Base-by-base conservation (phyloP, 768 basidiomycete species). In the Leccinellum luteum region DNA sequence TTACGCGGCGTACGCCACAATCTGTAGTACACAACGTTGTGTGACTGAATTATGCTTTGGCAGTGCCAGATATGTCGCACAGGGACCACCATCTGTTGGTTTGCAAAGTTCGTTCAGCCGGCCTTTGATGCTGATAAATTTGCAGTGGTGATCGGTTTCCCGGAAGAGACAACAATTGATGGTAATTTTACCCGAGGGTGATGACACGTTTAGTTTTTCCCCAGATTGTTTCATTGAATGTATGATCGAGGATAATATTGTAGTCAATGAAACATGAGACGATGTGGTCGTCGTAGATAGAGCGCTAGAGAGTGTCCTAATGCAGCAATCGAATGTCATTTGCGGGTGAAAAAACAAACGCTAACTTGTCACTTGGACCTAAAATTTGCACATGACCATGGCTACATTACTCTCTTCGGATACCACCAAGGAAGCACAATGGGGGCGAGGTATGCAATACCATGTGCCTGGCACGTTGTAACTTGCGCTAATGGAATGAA, bases 381-480 rank as follows among this genome's bases (percentile, higher is more conserved):
- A 51, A 63, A 65, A 60, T 61, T 70, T 60, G 17, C 54, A 64
- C 68, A 71, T 60, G 62, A 61, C 63, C 63, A 74, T 71, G 70
- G 41, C 72, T 59, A 41, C 72, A 13, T 56, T 59, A 48, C 62
- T 61, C 54, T 61, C 71, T 58, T 59, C 62, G 56, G 61, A 66
- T 31, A 55, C 58, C 48, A 64, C 52, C 54, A 66, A 59, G 53
- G 72, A 74, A 65, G 69, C 66, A 57, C 74, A 75, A 62, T 82
- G 81, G 80, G 81, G 80, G 61, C 68, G 74, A 69, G 73, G 74
- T 74, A 58, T 53, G 69, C 60, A 23, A 41, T 49, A 34, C 15
- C 44, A 41, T 51, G 51, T 57, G 52, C 51, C 45, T 59, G 58
- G 25, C 54, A 61, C 49, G 55, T 58, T 52, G 21, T 44, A 43